Base-by-base conservation (phyloP, 192 early-diverging fungal genomes). In the Entomortierella lignicola region DNA sequence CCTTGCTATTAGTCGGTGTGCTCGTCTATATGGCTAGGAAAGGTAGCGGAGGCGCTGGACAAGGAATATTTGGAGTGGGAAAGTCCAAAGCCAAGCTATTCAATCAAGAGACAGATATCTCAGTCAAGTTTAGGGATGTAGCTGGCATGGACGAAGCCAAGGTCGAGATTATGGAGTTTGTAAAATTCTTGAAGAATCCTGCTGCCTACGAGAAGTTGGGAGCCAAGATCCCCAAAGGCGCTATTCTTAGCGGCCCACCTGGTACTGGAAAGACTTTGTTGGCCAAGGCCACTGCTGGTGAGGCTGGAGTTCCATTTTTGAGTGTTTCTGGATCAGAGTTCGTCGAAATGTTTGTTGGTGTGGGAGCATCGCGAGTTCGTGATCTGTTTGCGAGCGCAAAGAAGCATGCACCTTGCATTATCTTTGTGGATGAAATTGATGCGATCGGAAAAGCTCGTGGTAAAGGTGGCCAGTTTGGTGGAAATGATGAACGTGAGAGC, bases 331-430 rank as follows among this genome's bases (percentile, higher is more conserved):
- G 98, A 21, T 99, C 97, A 4, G 98, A 99, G 83, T 99, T 99
- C 75, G 94, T 99, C 31, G 98, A 99, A 83, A 99, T 99, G 98
- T 99, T 99, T 96, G 98, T 99, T n/a, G 98, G 98, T 80, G 98
- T 99, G 23, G 98, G 98, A 39, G 94, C 88, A 17, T 89, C 88
- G 25, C 91, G 98, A 31, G 97, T 99, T 8, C 91, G 98, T 43
- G 98, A 99, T 77, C 77, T 99, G 71, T 99, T 99, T 86, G 92
- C 95, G 21, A 99, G 89, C 52, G 98, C 98, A 69, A 98, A 97
- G 85, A 99, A 99, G 86, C 90, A 96, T 80, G 90, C 96, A 10
- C 98, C 98, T 8, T 98, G 97, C 84, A 99, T 99, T 65, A 97
- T 99, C 80, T 99, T 99, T 84, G 95, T 99, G 25, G 98, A 99